phyloP scores from a whole-genome alignment of 129 eudicot genomes.

The Chrysanthemum lavandulifolium region DNA sequence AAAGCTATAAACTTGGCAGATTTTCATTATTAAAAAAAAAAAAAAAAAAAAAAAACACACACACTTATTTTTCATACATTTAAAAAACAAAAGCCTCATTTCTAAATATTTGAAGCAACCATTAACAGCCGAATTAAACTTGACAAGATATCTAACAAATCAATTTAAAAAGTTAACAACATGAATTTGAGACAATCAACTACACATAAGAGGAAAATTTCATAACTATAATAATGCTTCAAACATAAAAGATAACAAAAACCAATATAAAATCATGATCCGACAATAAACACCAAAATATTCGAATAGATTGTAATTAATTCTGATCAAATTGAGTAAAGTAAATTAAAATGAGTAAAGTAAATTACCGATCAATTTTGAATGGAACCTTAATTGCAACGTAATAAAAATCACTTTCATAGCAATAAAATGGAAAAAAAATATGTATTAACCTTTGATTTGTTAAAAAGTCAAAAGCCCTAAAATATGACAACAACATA shows the following conservation, averaged over 20 bases:
- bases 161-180: no score
- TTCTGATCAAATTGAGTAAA: not conserved
- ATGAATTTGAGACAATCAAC: no score
- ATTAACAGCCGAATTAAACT: no score
- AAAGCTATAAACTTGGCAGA: no score
- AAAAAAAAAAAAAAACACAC: no score
- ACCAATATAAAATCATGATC: not conserved
- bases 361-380: conserved; percentile 7
- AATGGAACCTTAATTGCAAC: not conserved
- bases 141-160: no score
- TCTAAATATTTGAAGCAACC: no score
- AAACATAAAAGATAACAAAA: not conserved
- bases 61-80: no score
- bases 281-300: not conserved
- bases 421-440: not conserved
- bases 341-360: no score
- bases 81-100: no score
- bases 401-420: not conserved
- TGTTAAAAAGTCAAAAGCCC: conserved; percentile 11
- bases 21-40: no score
- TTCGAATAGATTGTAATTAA: not conserved
- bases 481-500: conserved; percentile 7
- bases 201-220: no score
- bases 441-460: not conserved
- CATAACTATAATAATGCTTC: not conserved